A percentile compares a stretch with the other conserved stretches of the same genome.
Conservation (phyloP, 257 asterid species). For the Solanum lycopersicoides region DNA sequence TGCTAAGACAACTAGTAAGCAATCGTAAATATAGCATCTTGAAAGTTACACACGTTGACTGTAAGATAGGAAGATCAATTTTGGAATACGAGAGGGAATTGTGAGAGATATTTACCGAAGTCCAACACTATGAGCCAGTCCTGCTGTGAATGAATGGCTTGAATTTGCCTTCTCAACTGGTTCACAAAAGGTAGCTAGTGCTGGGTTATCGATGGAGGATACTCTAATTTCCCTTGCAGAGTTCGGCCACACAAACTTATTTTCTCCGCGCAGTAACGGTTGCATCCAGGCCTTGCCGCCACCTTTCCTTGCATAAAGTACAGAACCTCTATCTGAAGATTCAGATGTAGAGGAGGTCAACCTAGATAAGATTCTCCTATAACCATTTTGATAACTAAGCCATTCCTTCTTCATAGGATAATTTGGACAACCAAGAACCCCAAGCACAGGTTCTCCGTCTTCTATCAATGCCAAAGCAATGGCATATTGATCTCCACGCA, state of each 20-base stretch:
- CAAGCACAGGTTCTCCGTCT: constrained; percentile 70
- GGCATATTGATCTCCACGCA: constrained; percentile 87
- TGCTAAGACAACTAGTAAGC: not conserved
- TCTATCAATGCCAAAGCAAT: constrained; percentile 72
- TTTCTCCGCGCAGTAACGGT: constrained; percentile 38
- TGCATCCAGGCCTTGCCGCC: constrained; percentile 78
- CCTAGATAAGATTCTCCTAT: constrained; percentile 41
- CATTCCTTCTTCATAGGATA: constrained; percentile 68
- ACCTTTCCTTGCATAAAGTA: constrained; percentile 54
- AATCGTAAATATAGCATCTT: not conserved
- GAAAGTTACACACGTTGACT: not conserved
- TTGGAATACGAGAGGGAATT: not conserved
- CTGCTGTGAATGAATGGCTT: constrained; percentile 82
- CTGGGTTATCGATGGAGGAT: constrained; percentile 61
- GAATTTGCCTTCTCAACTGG: constrained; percentile 85
- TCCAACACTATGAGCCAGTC: constrained; percentile 77
- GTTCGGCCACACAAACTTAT: constrained; percentile 62
- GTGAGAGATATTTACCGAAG: constrained; percentile 27
- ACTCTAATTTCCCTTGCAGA: constrained; percentile 47
- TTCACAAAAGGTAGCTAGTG: constrained; percentile 77
- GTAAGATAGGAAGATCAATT: not conserved
- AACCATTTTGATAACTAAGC: constrained; percentile 46
- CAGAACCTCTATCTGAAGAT: constrained; percentile 47
- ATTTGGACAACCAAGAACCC: constrained; percentile 92
- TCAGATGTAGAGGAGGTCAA: constrained; percentile 18